A percentile compares a stretch with the other conserved stretches of the same genome.
These are phyloP conservation scores for Tylopilus cervinicoccineus DNA, from an alignment of 768 basidiomycete genomes.

Conservation along the genomic window DNA sequence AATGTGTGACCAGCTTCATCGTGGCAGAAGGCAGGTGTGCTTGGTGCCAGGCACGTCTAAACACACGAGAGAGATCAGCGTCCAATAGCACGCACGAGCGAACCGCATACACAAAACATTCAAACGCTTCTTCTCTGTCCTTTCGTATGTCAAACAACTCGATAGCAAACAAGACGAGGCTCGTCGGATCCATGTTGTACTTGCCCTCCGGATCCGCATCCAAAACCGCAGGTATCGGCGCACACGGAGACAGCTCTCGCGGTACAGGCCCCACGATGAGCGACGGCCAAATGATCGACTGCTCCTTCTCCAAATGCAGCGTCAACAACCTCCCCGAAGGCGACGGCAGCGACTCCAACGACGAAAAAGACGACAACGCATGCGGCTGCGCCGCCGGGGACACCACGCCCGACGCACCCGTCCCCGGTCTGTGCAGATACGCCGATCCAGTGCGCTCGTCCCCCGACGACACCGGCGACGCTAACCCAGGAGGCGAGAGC, in stretches of 20 bases:
- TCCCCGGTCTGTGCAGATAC: constrained; percentile 17
- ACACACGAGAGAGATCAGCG: constrained; percentile 1
- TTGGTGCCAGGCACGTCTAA: constrained; percentile 79
- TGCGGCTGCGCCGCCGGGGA: constrained; percentile 54
- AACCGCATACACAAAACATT: constrained; percentile 66
- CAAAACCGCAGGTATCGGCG: constrained; percentile 50
- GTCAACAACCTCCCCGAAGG: constrained; percentile 68
- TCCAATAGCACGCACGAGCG: not conserved
- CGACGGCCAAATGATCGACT: constrained; percentile 80
- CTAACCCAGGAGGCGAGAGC: constrained; percentile 51
- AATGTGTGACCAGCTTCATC: constrained; percentile 72
- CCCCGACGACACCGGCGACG: constrained; percentile 59
- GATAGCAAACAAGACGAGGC: constrained; percentile 64
- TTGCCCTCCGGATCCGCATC: constrained; percentile 49
- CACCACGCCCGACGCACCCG: constrained; percentile 47
- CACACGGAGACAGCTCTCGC: constrained; percentile 50
- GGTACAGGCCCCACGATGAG: constrained; percentile 72
- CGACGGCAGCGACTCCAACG: constrained; percentile 65
- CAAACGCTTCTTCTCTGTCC: constrained; percentile 74
- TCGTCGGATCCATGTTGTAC: constrained; percentile 87
- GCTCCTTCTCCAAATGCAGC: constrained; percentile 75
- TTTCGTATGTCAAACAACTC: constrained; percentile 73
- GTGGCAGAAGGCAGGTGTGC: constrained; percentile 71
- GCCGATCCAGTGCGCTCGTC: constrained; percentile 40
- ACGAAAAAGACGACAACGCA: constrained; percentile 71